Evolutionary conservation across 1,139 yeast species (phyloP), one percentile per base, ranked within the genome.

Genomic region (Protomyces lactucae-debilis): DNA sequence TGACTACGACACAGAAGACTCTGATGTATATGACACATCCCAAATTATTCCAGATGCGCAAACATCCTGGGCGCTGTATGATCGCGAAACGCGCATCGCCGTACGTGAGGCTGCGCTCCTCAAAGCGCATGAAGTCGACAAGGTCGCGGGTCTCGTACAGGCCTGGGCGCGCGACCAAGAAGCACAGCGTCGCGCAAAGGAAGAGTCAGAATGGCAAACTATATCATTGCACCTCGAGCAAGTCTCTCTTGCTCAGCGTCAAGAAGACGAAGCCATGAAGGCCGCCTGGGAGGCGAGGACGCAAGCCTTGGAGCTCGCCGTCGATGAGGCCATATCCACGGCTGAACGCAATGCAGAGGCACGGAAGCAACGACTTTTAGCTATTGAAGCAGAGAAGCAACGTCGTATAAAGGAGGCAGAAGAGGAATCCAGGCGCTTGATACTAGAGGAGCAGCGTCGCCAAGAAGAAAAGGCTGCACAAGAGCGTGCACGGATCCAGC

Each of bases 401-500:
- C 48, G 48, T 16, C 21, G 25, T 10, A 18, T 32, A 28, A 10
- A 46, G n/a, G 60, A 60, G 23, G 65, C 46, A 14, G 65, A 37
- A 18, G 55, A 43, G 23, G 51, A 64, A 10, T 52, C 48, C n/a
- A 45, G 40, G 21, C 25, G 23, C 18, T 40, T 28, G 35, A 60
- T 46, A 23, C 64, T 55, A 21, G 67, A 51, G 12, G 65, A 52
- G 21, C 67, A 66, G 48, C 60, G 57, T 16, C 57, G 32, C 16
- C 32, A 39, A 9, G 25, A 28, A 21, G 51, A 25, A 2, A 43
- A 43, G 36, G 16, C 43, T 28, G 61, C 56, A 25, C 48, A 64
- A 55, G 64, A 25, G 54, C 37, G 57, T 46, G 46, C 46, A 35
- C 39, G 57, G 46, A 37, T 40, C 25, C 46, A 21, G 16, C 35